Conservation (phyloP, 2,329 filamentous ascomycete genomes). For the Blumeria graminis region DNA sequence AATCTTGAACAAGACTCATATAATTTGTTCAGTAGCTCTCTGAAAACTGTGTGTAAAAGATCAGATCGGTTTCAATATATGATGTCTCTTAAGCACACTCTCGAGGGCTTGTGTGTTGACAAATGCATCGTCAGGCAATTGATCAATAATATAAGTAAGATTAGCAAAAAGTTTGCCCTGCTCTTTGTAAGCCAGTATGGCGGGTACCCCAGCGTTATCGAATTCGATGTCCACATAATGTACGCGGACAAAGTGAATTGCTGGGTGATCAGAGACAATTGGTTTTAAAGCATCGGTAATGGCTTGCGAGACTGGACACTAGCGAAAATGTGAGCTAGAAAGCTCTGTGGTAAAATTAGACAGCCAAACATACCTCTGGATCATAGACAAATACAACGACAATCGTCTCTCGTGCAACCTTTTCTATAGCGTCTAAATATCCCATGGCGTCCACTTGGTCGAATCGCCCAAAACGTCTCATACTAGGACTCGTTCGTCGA, state of each 20-base stretch:
- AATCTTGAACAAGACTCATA: too few species aligned
- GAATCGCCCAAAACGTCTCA: slow-evolving; percentile 53
- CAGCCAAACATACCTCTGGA: slow-evolving; percentile 37
- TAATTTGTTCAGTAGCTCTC: too few species aligned
- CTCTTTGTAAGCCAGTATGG: slow-evolving; percentile 68
- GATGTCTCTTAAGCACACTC: slow-evolving; percentile 23
- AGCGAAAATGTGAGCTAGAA: slow-evolving; percentile 9
- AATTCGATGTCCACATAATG: slow-evolving; percentile 87
- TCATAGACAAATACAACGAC: slow-evolving; percentile 92
- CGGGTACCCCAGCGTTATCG: slow-evolving; percentile 67
- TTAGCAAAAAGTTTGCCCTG: slow-evolving; percentile 78
- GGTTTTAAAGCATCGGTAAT: slow-evolving; percentile 58
- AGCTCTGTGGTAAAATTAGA: slow-evolving; percentile 6
- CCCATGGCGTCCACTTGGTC: slow-evolving; percentile 72
- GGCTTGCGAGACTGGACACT: slow-evolving; percentile 58
- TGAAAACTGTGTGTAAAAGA: too few species aligned
- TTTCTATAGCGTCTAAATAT: slow-evolving; percentile 92
- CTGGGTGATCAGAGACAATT: slow-evolving; percentile 45
- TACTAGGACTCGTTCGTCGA: slow-evolving; percentile 50
- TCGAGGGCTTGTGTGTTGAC: slow-evolving; percentile 30
- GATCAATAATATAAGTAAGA: slow-evolving; percentile 63
- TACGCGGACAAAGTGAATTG: slow-evolving; percentile 71
- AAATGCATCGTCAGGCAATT: slow-evolving; percentile 47
- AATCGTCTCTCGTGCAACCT: slow-evolving; percentile 52
- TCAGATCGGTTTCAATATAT: too few species aligned